A percentile compares a stretch with the other conserved stretches of the same genome.
Evolutionary conservation across 2,329 filamentous ascomycete genomes (phyloP).

Genomic region (Neofusicoccum sp.): DNA sequence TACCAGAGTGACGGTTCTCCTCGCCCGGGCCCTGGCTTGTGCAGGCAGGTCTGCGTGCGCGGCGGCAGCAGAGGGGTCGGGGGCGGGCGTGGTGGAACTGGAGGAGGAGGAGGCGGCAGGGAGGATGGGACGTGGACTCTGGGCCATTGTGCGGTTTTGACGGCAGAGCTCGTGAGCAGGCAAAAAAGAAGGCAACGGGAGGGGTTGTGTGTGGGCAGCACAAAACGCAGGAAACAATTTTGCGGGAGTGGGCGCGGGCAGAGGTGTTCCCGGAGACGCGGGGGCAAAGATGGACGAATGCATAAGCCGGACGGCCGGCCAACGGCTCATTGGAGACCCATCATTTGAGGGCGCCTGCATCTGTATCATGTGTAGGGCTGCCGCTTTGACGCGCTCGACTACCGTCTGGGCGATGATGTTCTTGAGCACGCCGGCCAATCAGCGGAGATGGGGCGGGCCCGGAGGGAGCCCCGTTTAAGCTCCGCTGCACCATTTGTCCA

Average conservation of each 20-base stretch:
- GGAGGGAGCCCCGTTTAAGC: conserved; percentile 13
- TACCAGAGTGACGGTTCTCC: conserved; percentile 14
- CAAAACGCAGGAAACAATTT: background rate
- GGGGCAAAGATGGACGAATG: conserved; percentile 1
- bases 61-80: background rate
- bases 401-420: conserved; percentile 16
- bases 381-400: conserved; percentile 10
- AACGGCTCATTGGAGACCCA: background rate
- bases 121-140: conserved; percentile 5
- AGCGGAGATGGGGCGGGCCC: conserved; percentile 1
- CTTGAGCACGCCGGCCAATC: conserved; percentile 1
- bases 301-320: background rate
- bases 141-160: background rate
- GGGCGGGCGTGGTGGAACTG: background rate
- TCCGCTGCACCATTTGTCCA: conserved; percentile 11
- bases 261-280: conserved; percentile 1
- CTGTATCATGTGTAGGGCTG: conserved; percentile 18
- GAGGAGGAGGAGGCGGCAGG: background rate
- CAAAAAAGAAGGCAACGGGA: background rate
- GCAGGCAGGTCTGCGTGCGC: background rate
- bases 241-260: conserved; percentile 3
- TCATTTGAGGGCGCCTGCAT: background rate
- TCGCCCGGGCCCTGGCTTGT: conserved; percentile 1
- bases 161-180: background rate
- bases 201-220: background rate